These are phyloP conservation scores for Leccinum boreale DNA, from an alignment of 768 basidiomycete species.

Conservation along the genomic window DNA sequence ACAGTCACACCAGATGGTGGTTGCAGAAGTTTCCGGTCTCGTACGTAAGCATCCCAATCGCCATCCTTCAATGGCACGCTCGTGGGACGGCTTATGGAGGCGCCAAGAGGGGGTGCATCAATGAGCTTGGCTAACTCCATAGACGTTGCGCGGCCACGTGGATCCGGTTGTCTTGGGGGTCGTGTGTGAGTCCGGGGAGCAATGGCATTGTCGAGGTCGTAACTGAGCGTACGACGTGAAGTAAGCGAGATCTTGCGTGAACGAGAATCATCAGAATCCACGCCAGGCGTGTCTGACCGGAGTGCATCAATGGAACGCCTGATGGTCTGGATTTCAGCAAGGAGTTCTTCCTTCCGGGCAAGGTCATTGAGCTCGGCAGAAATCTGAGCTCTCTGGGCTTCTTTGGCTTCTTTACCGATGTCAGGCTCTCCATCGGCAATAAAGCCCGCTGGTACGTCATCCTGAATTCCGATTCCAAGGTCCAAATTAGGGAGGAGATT, in stretches of 20 bases:
- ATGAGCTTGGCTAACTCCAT: slow-evolving; percentile 61
- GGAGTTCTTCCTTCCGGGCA: slow-evolving; percentile 65
- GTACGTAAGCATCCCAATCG: slow-evolving; percentile 88
- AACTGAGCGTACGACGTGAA: slow-evolving; percentile 66
- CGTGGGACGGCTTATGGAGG: slow-evolving; percentile 63
- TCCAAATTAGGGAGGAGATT: slow-evolving; percentile 69
- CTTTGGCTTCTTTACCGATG: slow-evolving; percentile 28
- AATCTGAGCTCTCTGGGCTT: slow-evolving; percentile 34
- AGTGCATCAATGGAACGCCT: slow-evolving; percentile 75
- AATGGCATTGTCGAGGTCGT: slow-evolving; percentile 57
- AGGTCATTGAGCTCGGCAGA: slow-evolving; percentile 48
- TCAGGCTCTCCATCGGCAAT: slow-evolving; percentile 46
- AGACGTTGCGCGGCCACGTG: slow-evolving; percentile 66
- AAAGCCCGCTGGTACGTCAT: slow-evolving; percentile 70
- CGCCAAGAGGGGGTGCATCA: slow-evolving; percentile 42
- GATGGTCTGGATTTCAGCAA: slow-evolving; percentile 76
- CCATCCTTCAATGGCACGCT: slow-evolving; percentile 68
- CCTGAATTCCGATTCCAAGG: slow-evolving; percentile 70
- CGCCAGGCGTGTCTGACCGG: slow-evolving; percentile 62
- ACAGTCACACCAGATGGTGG: slow-evolving; percentile 77
- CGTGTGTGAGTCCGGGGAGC: slow-evolving; percentile 57
- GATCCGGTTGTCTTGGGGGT: slow-evolving; percentile 65
- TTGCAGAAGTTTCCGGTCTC: slow-evolving; percentile 79
- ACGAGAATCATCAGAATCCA: slow-evolving; percentile 48
- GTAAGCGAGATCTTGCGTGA: slow-evolving; percentile 63